These are phyloP conservation scores for Vitis riparia DNA, from an alignment of 164 flowering plant genomes.

Conservation along the genomic window DNA sequence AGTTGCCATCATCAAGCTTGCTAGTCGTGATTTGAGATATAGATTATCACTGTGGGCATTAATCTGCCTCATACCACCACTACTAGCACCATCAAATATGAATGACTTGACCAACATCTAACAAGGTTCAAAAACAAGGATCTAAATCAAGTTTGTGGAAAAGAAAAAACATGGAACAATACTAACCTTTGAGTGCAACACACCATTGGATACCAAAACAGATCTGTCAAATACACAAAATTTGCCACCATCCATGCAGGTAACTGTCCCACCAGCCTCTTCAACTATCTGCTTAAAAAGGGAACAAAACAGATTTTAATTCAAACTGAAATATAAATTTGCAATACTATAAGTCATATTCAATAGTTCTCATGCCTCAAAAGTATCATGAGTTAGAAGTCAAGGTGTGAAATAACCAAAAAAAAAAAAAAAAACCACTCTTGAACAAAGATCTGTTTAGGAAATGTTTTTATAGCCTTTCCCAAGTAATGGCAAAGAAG, in stretches of 20 bases:
- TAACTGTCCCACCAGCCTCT: constrained; percentile 90
- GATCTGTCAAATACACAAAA: constrained; percentile 93
- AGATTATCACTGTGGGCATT: too few relatives aligned
- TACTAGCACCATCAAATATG: too few relatives aligned
- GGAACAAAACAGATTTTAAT: neutral
- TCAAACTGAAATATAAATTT: neutral
- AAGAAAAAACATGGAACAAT: neutral
- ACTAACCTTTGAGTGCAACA: constrained; percentile 71
- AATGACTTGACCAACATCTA: too few relatives aligned
- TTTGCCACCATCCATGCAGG: constrained; percentile 85
- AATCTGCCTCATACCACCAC: too few relatives aligned
- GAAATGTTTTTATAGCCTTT: too few relatives aligned
- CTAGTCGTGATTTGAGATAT: too few relatives aligned
- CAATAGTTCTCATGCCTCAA: neutral
- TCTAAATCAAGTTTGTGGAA: neutral
- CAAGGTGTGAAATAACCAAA: neutral
- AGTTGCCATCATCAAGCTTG: too few relatives aligned
- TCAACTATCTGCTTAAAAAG: constrained; percentile 74
- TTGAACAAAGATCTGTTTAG: too few relatives aligned
- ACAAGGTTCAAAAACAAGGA: too few relatives aligned
- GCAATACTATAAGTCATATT: neutral
- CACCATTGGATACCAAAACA: constrained; percentile 84
- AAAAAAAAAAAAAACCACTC: too few relatives aligned
- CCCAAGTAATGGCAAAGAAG: too few relatives aligned
- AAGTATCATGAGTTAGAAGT: too few relatives aligned